Percentiles rank a stretch among this genome's conserved stretches.
phyloP scores from a whole-genome alignment of 306 rosid species.

The Rosa lucieae region DNA sequence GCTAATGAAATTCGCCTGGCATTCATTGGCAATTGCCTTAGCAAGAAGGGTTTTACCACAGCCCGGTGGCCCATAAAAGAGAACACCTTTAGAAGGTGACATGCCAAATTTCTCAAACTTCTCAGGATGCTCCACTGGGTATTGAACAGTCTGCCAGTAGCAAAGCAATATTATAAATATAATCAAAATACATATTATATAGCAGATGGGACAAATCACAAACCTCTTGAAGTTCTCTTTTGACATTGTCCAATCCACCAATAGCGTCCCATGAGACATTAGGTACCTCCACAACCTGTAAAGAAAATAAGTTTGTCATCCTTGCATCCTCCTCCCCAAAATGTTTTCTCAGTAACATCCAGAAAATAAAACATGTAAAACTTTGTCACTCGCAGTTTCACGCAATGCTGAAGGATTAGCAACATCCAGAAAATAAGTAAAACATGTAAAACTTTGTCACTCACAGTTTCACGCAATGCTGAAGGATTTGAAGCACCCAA shows the following conservation, averaged over 20 bases:
- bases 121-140: conserved; percentile 81
- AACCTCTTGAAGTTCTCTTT: conserved; percentile 77
- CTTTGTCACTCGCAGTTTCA: conserved; percentile 54
- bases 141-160: conserved; percentile 57
- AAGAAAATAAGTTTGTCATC: conserved; percentile 8
- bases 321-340: not conserved
- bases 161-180: conserved; percentile 2
- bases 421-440: not conserved
- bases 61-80: conserved; percentile 72
- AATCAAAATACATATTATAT: not conserved
- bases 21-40: conserved; percentile 69
- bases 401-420: conserved; percentile 68
- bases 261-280: conserved; percentile 68
- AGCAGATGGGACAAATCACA: not conserved
- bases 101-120: conserved; percentile 80
- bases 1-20: conserved; percentile 72
- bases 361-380: not conserved
- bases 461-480: conserved; percentile 73
- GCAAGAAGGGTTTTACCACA: conserved; percentile 72
- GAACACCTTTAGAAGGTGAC: conserved; percentile 80
- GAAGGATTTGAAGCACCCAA: conserved; percentile 62
- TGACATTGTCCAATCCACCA: conserved; percentile 63
- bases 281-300: conserved; percentile 75
- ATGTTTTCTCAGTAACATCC: not conserved
- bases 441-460: conserved; percentile 15